Conservation (phyloP, 1,284 basidiomycete species). For the Sporisorium exsertum region DNA sequence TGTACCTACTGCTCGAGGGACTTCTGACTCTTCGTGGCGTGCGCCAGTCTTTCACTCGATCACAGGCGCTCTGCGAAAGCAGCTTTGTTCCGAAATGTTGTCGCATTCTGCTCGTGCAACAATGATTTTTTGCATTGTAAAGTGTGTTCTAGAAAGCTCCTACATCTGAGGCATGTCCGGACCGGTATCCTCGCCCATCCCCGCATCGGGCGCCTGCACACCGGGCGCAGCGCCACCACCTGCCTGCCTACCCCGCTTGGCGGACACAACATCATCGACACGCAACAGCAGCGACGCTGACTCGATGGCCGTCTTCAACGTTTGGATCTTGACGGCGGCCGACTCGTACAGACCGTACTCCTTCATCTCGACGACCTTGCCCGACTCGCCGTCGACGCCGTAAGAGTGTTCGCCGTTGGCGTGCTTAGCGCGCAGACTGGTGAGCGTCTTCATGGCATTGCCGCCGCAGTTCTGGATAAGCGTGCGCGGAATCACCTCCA, state of each 20-base stretch:
- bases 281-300: conserved; percentile 89
- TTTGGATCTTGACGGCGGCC: conserved; percentile 97
- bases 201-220: conserved; percentile 45
- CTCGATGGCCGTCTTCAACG: conserved; percentile 96
- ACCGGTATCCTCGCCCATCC: conserved; percentile 38
- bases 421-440: conserved; percentile 89
- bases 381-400: conserved; percentile 94
- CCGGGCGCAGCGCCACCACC: conserved; percentile 44
- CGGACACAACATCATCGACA: conserved; percentile 94
- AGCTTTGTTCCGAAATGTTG: neutral
- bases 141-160: neutral
- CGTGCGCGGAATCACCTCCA: conserved; percentile 97
- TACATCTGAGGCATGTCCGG: conserved; percentile 55
- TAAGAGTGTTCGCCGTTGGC: conserved; percentile 88
- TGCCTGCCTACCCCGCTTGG: conserved; percentile 68
- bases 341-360: conserved; percentile 92
- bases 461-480: conserved; percentile 95
- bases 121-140: neutral
- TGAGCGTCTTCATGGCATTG: conserved; percentile 91
- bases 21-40: neutral
- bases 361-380: conserved; percentile 96
- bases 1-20: neutral
- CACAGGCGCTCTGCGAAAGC: neutral
- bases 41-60: neutral
- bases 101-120: neutral